A percentile compares a stretch with the other conserved stretches of the same genome.
Conservation (phyloP, 1,139 yeast genomes). For the Wickerhamomyces sp. region DNA sequence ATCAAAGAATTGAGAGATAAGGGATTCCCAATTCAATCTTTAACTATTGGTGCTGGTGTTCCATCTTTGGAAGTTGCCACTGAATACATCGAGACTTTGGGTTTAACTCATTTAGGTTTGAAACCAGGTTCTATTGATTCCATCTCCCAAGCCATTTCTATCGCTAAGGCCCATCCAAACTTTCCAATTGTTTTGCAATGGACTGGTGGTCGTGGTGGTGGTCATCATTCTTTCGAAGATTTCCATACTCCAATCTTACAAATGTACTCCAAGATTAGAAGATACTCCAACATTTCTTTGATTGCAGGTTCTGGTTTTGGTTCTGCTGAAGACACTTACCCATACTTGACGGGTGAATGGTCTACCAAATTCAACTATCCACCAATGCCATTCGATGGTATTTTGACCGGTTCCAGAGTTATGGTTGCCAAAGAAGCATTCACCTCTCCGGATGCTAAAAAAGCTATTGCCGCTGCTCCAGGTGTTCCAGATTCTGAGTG, state of each 20-base stretch:
- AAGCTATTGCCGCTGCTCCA: slow-evolving; percentile 81
- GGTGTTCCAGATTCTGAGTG: slow-evolving; percentile 88
- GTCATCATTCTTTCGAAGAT: slow-evolving; percentile 98
- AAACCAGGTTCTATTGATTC: slow-evolving; percentile 98
- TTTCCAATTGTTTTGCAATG: slow-evolving; percentile 98
- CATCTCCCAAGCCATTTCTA: slow-evolving; percentile 75
- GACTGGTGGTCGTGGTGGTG: slow-evolving; percentile 99
- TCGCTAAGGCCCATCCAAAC: slow-evolving; percentile 91
- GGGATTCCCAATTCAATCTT: slow-evolving; percentile 94
- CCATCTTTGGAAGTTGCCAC: slow-evolving; percentile 96
- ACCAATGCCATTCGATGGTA: slow-evolving; percentile 99
- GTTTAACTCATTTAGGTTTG: slow-evolving; percentile 89
- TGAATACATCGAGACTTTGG: slow-evolving; percentile 89
- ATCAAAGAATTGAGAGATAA: slow-evolving; percentile 80
- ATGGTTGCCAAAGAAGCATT: slow-evolving; percentile 97
- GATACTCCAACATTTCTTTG: slow-evolving; percentile 79
- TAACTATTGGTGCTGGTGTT: slow-evolving; percentile 99
- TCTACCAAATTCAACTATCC: slow-evolving; percentile 80
- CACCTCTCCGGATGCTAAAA: slow-evolving; percentile 90
- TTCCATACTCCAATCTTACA: slow-evolving; percentile 96
- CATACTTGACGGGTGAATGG: slow-evolving; percentile 97
- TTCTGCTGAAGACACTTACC: slow-evolving; percentile 92
- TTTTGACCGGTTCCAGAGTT: slow-evolving; percentile 91
- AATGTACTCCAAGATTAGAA: slow-evolving; percentile 93
- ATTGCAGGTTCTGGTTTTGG: slow-evolving; percentile 99